Evolutionary conservation across 2,329 filamentous ascomycete genomes (phyloP).

Genomic region (Diaporthe ilicicola): DNA sequence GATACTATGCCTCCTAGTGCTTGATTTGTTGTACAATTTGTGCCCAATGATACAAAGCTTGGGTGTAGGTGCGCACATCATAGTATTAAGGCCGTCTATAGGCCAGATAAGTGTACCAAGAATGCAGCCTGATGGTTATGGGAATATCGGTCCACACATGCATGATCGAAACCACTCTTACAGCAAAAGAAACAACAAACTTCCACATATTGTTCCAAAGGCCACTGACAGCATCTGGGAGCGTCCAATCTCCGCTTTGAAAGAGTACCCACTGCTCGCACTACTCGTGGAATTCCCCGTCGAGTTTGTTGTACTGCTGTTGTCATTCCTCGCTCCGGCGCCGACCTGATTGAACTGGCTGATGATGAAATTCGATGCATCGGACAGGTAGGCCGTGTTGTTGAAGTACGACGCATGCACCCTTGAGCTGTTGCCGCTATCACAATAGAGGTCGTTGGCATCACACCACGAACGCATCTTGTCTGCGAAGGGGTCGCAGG

Average conservation of each 20-base stretch:
- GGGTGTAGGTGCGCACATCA: background rate
- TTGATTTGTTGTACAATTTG: slow-evolving; percentile 11
- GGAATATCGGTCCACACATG: background rate
- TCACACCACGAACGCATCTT: slow-evolving; percentile 41
- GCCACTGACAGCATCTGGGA: background rate
- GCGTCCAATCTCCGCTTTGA: background rate
- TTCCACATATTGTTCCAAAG: background rate
- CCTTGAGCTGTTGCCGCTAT: slow-evolving; percentile 34
- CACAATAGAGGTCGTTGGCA: slow-evolving; percentile 40
- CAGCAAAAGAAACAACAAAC: background rate
- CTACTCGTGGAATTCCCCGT: background rate
- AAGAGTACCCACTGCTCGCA: background rate
- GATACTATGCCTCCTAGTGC: slow-evolving; percentile 49
- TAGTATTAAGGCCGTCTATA: background rate
- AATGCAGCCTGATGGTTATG: background rate
- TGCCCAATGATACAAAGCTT: no score
- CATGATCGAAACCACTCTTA: background rate
- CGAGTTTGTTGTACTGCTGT: background rate
- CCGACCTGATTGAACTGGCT: slow-evolving; percentile 32
- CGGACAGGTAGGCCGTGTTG: slow-evolving; percentile 36
- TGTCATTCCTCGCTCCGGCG: background rate
- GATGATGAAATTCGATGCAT: slow-evolving; percentile 37
- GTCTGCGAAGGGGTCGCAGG: slow-evolving; percentile 37
- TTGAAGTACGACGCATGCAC: slow-evolving; percentile 39
- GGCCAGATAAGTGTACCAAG: background rate